Base-by-base conservation (phyloP, 345 rosid genomes). In the Pugionium dolabratum region DNA sequence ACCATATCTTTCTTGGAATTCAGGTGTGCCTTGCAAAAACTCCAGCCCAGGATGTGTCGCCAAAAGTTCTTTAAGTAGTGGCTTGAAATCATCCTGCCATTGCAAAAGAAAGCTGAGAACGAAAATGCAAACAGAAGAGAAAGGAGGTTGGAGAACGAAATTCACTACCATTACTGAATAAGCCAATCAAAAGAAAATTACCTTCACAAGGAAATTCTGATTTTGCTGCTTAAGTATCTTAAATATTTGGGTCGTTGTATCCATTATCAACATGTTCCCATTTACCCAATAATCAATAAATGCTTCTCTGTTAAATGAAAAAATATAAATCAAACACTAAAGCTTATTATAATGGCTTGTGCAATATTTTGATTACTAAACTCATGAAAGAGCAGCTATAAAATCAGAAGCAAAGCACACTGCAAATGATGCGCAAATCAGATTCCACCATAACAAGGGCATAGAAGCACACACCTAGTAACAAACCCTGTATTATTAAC, bases 1-100 rank as follows among this genome's bases (percentile, higher is more conserved):
- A 91, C 99, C 99, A 79, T 95, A 95, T 95, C 97, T 87, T 77
- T 95, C 96, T 79, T 95, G 99, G 81, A 95, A 95, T 78, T 95
- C 99, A 41, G 99, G 99, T 42, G 97, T 95, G 76, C 84, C 80
- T 65, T 91, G 95, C 72, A 95, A 79, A 77, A 95, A 95, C 73
- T 95, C 99, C 75, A 95, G 75, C 43, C 99, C 99, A 0, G 96
- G 95, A 85, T 95, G 99, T 69, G 97, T 89, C 3, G 97, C 87
- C 81, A 95, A 75, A 18, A 95, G 79, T 79, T 95, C 99, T 71
- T 75, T 79, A 75, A 95, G 96, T 50, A 91, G 68, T 48, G 92
- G 87, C 67, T 88, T 95, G 79, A 94, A 90, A 76, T 94, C 96
- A 64, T 84, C 99, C 99, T 94, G 73, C 50, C 3, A 74, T 36